Evolutionary conservation across 2,329 filamentous ascomycete genomes (phyloP), one percentile per base, ranked within the genome.

Genomic region (Chrysoporthe austroafricana): DNA sequence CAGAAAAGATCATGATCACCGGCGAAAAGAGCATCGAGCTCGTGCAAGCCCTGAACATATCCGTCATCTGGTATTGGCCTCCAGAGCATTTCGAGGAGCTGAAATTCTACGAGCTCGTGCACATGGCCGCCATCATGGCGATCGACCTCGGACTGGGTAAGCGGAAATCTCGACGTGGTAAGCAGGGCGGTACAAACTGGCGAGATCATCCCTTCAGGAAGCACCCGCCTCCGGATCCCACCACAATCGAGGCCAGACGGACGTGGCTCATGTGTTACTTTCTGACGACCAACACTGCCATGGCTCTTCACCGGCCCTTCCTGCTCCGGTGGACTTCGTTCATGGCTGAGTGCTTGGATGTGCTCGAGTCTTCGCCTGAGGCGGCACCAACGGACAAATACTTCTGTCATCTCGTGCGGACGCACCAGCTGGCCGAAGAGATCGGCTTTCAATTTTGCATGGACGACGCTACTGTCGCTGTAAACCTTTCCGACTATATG

Each of bases 61-160:
- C 88, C 7, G 88, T 90, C n/a, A 86, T 94, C 26, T 97, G 93
- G 92, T 96, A 97, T 77, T 89, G 89, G 76, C 92, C 93, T 18
- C 93, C 93, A 0, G 90, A 95, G 72, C 86, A 91, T 73, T 92
- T 92, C 68, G 92, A 96, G 74, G 91, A 96, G 79, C 87, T 95
- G 74, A 96, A 96, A 76, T 96, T 96, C 77, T 97, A 96, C 79
- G 92, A 95, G 80, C 85, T 96, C 71, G 88, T 93, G 58, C 92
- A 97, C 76, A 88, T 93, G 74, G 91, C 91, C 2, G 90, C 90
- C 60, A 86, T 93, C 72, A 92, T 97, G 89, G 91, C 90, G 36
- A 88, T 96, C 65, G 93, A 97, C 73, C 85, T 97, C 44, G 93
- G 93, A 0, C 85, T 97, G 7, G 91, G 81, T 65, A 77, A 77